Evolutionary conservation across 106 monocot species (phyloP).

Genomic region (Narthecium ossifragum): DNA sequence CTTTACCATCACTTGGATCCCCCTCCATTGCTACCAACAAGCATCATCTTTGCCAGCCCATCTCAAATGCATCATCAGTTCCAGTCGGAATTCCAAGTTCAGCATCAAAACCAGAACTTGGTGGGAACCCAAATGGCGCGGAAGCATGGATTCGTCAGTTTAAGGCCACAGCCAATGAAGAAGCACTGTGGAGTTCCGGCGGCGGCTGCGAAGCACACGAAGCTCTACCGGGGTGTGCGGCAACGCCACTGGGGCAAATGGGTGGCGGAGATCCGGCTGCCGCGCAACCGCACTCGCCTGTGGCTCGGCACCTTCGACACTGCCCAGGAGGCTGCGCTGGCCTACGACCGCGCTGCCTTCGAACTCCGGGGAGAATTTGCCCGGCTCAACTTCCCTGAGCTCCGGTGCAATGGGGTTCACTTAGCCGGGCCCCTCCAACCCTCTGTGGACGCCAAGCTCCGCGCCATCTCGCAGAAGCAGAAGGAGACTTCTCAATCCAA

Average conservation of each 20-base stretch:
- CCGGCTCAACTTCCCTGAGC: constrained; percentile 69
- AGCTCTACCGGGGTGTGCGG: constrained; percentile 68
- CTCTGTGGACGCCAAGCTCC: constrained; percentile 67
- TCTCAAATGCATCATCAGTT: constrained; percentile 68
- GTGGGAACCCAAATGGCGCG: neutral
- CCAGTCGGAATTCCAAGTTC: constrained; percentile 53
- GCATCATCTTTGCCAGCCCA: constrained; percentile 36
- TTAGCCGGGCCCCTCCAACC: constrained; percentile 28
- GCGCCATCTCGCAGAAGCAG: constrained; percentile 32
- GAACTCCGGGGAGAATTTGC: constrained; percentile 76
- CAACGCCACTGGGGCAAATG: constrained; percentile 83
- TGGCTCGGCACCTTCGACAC: constrained; percentile 88
- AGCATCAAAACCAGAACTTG: constrained; percentile 32
- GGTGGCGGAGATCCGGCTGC: constrained; percentile 75
- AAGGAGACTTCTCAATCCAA: neutral
- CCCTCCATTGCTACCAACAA: no score
- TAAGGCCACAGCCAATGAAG: constrained; percentile 57
- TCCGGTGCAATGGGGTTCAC: constrained; percentile 14
- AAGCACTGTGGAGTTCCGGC: constrained; percentile 23
- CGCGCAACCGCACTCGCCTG: constrained; percentile 54
- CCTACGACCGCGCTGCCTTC: constrained; percentile 85
- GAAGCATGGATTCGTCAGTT: constrained; percentile 21
- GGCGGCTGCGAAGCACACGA: constrained; percentile 20
- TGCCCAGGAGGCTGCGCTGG: constrained; percentile 83
- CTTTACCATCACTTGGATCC: constrained; percentile 2